Evolutionary conservation across 2,329 filamentous ascomycete genomes (phyloP), one percentile per base, ranked within the genome.

Genomic region (Parascedosporium putredinis): DNA sequence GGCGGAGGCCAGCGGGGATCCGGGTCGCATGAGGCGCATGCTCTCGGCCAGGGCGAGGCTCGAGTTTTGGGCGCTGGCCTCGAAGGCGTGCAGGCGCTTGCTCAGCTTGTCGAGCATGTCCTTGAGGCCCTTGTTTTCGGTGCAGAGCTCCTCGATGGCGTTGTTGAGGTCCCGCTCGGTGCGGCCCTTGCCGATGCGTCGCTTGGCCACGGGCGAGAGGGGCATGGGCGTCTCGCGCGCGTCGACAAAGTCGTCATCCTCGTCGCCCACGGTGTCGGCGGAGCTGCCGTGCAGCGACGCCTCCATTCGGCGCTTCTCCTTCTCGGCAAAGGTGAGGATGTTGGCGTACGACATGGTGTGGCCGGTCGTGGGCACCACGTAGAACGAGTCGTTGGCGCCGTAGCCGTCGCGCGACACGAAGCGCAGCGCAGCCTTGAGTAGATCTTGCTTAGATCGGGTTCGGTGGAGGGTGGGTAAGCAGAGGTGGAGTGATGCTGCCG

Each of bases 331-430:
- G 38, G 73, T 84, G 18, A 95, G 71, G 48, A 98, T 96, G 54
- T 86, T 89, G 42, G 93, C 90, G 61, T 97, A 98, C 0, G 89
- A 93, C 53, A 90, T 84, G 2, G 89, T 96, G 55, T 91, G 89
- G 4, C 93, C 91, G 16, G 86, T 88, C 0, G 87, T 86, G 3
- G 91, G 93, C 1, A 98, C 93, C 1, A 97, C 86, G 63, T 96
- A 97, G 69, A 98, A 98, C 7, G 86, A 93, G 58, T 86, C 86
- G 52, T 75, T 78, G 14, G 78, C 70, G 14, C 75, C 74, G 24
- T 82, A 75, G 0, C 79, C 80, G 25, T 84, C 83, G 50, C 86
- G 82, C 18, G 81, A 76, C 38, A 95, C 75, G 1, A 90, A 88
- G 47, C 84, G 79, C 49, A 97, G 75, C 3, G 91, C 88, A 10